These are phyloP conservation scores for Dalechampia spathulata DNA, from an alignment of 441 rosid genomes.

Conservation along the genomic window DNA sequence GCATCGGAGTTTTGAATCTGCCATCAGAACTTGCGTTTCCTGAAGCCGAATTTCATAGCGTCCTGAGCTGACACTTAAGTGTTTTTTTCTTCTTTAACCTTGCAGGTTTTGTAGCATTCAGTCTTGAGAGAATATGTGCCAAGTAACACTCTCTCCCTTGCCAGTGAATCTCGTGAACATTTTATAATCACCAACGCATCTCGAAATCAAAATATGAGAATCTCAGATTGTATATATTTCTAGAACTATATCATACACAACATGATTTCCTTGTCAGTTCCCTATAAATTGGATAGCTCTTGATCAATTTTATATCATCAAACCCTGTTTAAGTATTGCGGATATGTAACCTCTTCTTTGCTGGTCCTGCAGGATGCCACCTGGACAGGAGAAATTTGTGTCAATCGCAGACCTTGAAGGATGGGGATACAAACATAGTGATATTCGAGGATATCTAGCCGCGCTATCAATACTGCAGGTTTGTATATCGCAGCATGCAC, in stretches of 20 bases:
- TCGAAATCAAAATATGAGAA: neutral
- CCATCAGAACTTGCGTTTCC: neutral
- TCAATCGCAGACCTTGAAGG: conserved; percentile 67
- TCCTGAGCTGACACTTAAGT: neutral
- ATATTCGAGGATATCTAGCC: conserved; percentile 65
- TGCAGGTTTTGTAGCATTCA: conserved; percentile 62
- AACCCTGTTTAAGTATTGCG: neutral
- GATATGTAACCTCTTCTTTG: conserved; percentile 4
- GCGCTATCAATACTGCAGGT: conserved; percentile 79
- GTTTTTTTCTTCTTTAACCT: neutral
- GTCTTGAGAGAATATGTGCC: conserved; percentile 58
- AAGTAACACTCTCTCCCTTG: conserved; percentile 30
- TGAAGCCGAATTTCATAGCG: neutral
- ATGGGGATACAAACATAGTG: conserved; percentile 81
- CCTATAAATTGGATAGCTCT: neutral
- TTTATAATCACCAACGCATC: neutral
- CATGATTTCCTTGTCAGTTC: neutral
- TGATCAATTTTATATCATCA: neutral
- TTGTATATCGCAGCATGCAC: neutral
- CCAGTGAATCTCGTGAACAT: neutral
- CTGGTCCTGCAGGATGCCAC: conserved; percentile 53
- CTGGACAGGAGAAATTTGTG: conserved; percentile 68
- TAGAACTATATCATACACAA: neutral
- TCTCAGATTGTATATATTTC: neutral
- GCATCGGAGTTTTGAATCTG: no score